Evolutionary conservation across 495 filamentous ascomycete genomes (phyloP), one percentile per base, ranked within the genome.

Genomic region (Penicilliopsis zonata): DNA sequence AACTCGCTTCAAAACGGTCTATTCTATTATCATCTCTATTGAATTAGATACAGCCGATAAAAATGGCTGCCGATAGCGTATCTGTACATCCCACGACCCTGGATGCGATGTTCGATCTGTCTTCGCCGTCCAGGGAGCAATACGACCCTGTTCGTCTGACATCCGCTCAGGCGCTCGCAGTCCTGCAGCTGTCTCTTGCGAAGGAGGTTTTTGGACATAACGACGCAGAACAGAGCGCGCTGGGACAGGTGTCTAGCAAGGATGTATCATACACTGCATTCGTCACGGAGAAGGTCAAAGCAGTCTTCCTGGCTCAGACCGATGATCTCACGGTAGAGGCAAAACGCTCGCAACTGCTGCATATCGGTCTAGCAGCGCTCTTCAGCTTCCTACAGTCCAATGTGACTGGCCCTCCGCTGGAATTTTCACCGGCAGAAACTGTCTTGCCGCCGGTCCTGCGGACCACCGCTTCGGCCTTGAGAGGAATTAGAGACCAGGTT

Each of bases 311-410:
- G 28, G 28, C 44, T 18, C 32, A 35, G 0, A 29, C 14, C 28
- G 46, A 54, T 27, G 59, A 41, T 13, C 32, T 53, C 19, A 52
- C 49, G 5, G 4, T 35, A 6, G 46, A 53, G 34, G 51, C 58
- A 43, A 50, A 43, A 32, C 47, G 50, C 30, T 65, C 59, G 5
- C 61, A 61, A 30, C 20, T 76, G 18, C 52, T 79, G 28, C 53
- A 68, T 14, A 56, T 90, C 27, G 86, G 74, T 13, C 57, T 80
- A 10, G 77, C 79, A 1, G 77, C 85, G 0, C 63, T 95, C 13
- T 69, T 82, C 45, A 71, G 74, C n/a, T 96, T 96, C 52, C 52
- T 95, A 13, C 90, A 96, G 42, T 76, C 77, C 1, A 96, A 85
- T 52, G 81, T 95, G 31, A 95, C 90, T 9, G 90, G 90, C 0